Base-by-base conservation (phyloP, 345 rosid species). In the Syzygium jambos region DNA sequence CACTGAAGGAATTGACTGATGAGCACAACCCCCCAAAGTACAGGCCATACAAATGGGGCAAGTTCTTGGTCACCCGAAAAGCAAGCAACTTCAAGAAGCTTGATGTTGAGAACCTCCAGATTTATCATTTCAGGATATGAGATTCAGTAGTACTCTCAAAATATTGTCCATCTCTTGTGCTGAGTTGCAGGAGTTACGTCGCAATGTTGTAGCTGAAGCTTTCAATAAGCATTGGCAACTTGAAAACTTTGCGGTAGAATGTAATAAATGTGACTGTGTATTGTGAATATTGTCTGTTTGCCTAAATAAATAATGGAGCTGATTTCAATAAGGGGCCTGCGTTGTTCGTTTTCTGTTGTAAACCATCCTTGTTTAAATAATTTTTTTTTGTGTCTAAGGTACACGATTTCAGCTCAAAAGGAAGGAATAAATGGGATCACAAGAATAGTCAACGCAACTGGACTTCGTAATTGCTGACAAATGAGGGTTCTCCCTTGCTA, bases 31-130 rank as follows among this genome's bases (percentile, higher is more conserved):
- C 30, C 25, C 63, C 96, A 25, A 91, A 89, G 85, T 96, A 95
- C 87, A 91, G 86, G 87, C 90, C 85, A 7, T 95, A 93, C 91
- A 95, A 89, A 19, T 95, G 97, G 98, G 98, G 98, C 3, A 94
- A 95, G 89, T 96, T 94, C 86, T 84, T 91, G 51, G 92, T 91
- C 13, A 88, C 92, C 15, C 95, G 96, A 77, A 95, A 89, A 63
- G 90, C 93, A 3, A 93, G 99, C 87, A 93, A 95, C 90, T 95
- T 84, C 91, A 92, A 89, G 91, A 95, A 94, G 89, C 97, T 89
- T 17, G 85, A 92, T 11, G 90, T 27, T n/a, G 68, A 59, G 68
- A 59, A 59, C 68, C 68, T 59, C 17, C 68, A 59, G 2, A 59
- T 59, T 88, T 4, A 92, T 65, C 93, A 95, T 54, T 96, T 96